phyloP scores from a whole-genome alignment of 1,284 basidiomycete species.

The Moniliella sp. region DNA sequence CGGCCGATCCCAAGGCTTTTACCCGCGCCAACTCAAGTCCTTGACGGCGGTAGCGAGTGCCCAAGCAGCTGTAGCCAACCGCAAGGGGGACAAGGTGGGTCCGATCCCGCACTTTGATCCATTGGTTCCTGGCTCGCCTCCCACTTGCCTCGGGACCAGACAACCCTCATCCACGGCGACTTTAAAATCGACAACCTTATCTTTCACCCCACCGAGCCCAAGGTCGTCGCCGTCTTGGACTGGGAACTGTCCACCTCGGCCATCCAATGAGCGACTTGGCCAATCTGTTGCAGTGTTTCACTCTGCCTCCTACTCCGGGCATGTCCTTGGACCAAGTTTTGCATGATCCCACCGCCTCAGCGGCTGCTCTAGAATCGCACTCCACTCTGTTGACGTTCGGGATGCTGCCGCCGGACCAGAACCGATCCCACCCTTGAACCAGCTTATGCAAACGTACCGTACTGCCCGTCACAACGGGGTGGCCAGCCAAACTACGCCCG shows the following conservation, averaged over 20 bases:
- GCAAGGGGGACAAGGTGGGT: slow-evolving; percentile 42
- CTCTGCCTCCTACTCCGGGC: too few relatives aligned
- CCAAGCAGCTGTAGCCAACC: slow-evolving; percentile 49
- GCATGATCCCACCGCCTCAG: too few relatives aligned
- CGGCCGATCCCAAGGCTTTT: slow-evolving; percentile 58
- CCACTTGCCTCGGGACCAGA: slow-evolving; percentile 49
- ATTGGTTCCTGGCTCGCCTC: slow-evolving; percentile 54
- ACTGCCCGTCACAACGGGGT: slow-evolving; percentile 42
- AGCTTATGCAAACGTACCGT: slow-evolving; percentile 57
- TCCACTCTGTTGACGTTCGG: slow-evolving; percentile 1
- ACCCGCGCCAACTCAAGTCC: slow-evolving; percentile 73
- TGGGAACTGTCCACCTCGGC: slow-evolving; percentile 71
- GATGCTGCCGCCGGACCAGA: slow-evolving; percentile 9
- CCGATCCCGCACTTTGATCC: slow-evolving; percentile 48
- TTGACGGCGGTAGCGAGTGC: slow-evolving; percentile 51
- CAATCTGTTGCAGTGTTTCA: slow-evolving; percentile 55
- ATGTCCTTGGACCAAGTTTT: too few relatives aligned
- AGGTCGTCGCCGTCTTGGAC: slow-evolving; percentile 79
- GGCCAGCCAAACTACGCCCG: too few relatives aligned
- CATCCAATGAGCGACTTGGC: slow-evolving; percentile 60
- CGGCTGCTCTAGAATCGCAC: too few relatives aligned
- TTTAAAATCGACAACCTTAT: slow-evolving; percentile 90
- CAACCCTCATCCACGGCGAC: slow-evolving; percentile 65
- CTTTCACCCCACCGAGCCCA: slow-evolving; percentile 73
- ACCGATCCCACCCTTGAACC: slow-evolving; percentile 45